These are phyloP conservation scores for Nematocida sp. DNA, from an alignment of 371 early-diverging fungal genomes.

Conservation along the genomic window DNA sequence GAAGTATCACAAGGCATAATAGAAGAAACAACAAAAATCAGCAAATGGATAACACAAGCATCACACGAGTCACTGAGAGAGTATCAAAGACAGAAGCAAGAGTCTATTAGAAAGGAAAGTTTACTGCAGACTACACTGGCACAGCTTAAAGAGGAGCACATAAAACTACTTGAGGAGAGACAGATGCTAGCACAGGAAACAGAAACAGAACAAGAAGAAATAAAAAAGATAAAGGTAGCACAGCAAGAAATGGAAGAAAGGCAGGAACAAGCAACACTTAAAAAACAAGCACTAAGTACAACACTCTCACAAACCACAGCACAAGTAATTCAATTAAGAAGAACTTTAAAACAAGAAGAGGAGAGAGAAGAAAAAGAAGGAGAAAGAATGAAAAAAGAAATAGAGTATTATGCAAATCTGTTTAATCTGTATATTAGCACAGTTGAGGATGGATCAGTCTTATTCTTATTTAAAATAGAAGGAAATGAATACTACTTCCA, in stretches of 20 bases:
- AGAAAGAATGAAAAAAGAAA: conserved; percentile 14
- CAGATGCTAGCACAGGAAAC: conserved; percentile 49
- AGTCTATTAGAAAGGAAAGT: conserved; percentile 30
- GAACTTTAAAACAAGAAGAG: conserved; percentile 38
- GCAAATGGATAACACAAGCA: conserved; percentile 34
- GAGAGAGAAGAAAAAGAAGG: conserved; percentile 23
- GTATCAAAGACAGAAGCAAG: conserved; percentile 39
- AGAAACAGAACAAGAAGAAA: conserved; percentile 39
- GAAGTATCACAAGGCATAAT: conserved; percentile 46
- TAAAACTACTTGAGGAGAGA: conserved; percentile 48
- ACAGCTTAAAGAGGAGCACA: conserved; percentile 56
- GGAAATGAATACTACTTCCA: conserved; percentile 13
- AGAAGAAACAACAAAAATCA: neutral
- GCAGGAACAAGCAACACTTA: neutral
- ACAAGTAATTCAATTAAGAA: conserved; percentile 14
- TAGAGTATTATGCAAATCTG: conserved; percentile 23
- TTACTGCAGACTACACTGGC: conserved; percentile 31
- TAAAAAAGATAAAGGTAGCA: conserved; percentile 22
- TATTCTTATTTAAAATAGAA: conserved; percentile 30
- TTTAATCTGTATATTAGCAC: conserved; percentile 14
- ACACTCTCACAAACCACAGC: neutral
- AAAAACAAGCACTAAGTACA: neutral
- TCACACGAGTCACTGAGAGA: conserved; percentile 39
- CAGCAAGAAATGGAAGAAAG: conserved; percentile 38
- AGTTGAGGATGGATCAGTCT: conserved; percentile 23